Evolutionary conservation across 108 stramenopile genomes (phyloP).

Genomic region (Stephanodiscus triporus): DNA sequence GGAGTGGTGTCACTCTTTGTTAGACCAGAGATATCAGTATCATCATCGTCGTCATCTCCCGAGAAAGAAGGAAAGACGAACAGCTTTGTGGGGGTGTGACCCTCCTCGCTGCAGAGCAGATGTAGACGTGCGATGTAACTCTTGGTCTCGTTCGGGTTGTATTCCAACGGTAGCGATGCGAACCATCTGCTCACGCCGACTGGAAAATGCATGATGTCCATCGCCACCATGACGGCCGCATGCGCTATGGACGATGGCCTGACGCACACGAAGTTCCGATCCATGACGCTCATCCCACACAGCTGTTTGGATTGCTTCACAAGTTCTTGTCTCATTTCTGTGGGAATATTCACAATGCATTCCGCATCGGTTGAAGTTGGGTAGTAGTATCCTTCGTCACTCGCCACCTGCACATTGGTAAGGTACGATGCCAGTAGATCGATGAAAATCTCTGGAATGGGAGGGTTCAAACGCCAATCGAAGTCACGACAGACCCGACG

Average conservation of each 20-base stretch:
- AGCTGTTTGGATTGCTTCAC: not conserved
- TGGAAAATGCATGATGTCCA: conserved; percentile 4
- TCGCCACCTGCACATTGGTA: not conserved
- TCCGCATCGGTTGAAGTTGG: not conserved
- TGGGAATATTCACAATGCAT: not conserved
- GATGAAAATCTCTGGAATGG: not conserved
- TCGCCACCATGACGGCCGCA: not conserved
- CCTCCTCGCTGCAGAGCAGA: not conserved
- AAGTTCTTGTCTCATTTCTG: not conserved
- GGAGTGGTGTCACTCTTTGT: not conserved
- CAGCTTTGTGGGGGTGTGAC: not conserved
- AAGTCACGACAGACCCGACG: not conserved
- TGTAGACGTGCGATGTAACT: not conserved
- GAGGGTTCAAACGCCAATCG: conserved; percentile 3
- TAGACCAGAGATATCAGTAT: not conserved
- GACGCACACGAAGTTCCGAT: not conserved
- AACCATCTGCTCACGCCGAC: not conserved
- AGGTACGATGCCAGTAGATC: not conserved
- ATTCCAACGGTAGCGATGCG: not conserved
- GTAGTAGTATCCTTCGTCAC: not conserved
- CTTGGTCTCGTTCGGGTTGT: not conserved
- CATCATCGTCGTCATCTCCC: not conserved
- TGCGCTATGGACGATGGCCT: conserved; percentile 1
- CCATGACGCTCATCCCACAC: conserved; percentile 8
- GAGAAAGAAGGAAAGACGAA: not conserved